These are phyloP conservation scores for Astragalus membranaceus DNA, from an alignment of 306 rosid genomes.

Conservation along the genomic window DNA sequence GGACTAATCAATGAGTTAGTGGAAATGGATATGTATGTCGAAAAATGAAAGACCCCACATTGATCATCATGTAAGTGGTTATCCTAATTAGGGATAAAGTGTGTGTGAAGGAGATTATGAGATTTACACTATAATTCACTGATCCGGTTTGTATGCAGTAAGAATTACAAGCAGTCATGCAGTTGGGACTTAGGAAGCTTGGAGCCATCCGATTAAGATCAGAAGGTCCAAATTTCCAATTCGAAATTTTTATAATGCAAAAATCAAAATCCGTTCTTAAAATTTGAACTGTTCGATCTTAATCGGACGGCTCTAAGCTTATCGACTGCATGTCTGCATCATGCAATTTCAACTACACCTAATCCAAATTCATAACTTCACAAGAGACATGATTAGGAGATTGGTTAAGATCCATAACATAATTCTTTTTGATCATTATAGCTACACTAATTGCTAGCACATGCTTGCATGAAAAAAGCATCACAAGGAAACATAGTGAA, in stretches of 20 bases:
- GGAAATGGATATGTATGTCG: constrained; percentile 7
- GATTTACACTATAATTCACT: constrained; percentile 9
- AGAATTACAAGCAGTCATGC: no score
- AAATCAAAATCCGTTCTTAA: no score
- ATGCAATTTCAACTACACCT: no score
- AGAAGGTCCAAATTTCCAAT: no score
- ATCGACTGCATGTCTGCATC: no score
- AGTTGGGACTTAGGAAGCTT: no score
- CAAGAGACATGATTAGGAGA: constrained; percentile 35
- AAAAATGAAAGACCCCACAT: constrained; percentile 30
- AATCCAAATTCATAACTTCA: not conserved
- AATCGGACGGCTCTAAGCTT: no score
- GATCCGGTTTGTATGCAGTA: no score
- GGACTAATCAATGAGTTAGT: not conserved
- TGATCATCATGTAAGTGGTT: not conserved
- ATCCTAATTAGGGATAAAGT: not conserved
- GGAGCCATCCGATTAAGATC: no score
- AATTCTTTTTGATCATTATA: constrained; percentile 38
- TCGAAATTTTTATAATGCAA: no score
- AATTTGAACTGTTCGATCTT: no score
- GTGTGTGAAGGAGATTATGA: constrained; percentile 10
- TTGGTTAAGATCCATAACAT: constrained; percentile 21
- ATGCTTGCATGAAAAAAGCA: constrained; percentile 52
- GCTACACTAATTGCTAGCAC: constrained; percentile 47
- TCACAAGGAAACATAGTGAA: not conserved